phyloP scores from a whole-genome alignment of 2,329 filamentous ascomycete species.

The Fusarium cicatricum region DNA sequence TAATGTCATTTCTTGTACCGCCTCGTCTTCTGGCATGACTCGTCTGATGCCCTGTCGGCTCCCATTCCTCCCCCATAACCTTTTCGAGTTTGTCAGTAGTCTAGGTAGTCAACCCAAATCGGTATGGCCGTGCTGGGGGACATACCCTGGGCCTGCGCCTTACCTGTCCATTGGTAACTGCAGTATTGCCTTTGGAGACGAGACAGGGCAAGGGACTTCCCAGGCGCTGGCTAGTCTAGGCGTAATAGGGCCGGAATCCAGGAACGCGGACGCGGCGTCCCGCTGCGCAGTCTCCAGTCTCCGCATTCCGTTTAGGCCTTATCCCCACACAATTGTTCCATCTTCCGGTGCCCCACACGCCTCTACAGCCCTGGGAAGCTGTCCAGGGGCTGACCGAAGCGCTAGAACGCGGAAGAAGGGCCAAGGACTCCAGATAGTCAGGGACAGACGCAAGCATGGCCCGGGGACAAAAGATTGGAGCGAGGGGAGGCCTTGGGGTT shows the following conservation, averaged over 20 bases:
- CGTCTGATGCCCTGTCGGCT: background rate
- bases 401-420: slow-evolving; percentile 18
- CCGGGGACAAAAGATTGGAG: too few relatives aligned
- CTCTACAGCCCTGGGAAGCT: slow-evolving; percentile 10
- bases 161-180: background rate
- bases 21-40: background rate
- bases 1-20: slow-evolving; percentile 4
- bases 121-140: background rate
- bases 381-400: background rate
- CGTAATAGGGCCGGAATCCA: slow-evolving; percentile 15
- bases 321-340: slow-evolving; percentile 25
- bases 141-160: background rate
- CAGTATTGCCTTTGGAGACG: background rate
- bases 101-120: background rate
- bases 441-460: background rate
- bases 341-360: slow-evolving; percentile 26
- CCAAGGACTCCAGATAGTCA: background rate
- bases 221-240: slow-evolving; percentile 5
- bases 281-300: slow-evolving; percentile 19
- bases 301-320: slow-evolving; percentile 13
- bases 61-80: background rate
- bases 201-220: background rate
- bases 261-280: slow-evolving; percentile 28
- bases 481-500: background rate
- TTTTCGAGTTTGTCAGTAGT: background rate